Evolutionary conservation across 2,329 filamentous ascomycete genomes (phyloP), one percentile per base, ranked within the genome.

Genomic region (Stagonosporopsis vannaccii): DNA sequence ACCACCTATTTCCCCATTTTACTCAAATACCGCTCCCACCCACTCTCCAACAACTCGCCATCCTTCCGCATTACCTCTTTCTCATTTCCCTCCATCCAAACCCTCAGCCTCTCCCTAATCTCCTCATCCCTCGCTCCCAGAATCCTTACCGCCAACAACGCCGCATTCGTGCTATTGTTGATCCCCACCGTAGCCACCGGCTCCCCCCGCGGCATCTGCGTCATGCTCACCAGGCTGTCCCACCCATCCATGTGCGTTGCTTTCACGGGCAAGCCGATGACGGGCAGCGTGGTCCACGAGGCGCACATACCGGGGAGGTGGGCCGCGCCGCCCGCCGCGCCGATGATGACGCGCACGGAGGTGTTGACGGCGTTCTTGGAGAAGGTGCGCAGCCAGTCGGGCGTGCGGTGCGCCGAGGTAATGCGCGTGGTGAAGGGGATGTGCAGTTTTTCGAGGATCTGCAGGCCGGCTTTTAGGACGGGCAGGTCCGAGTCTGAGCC

Each of bases 401-500:
- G 81, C 0, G 81, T 83, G 47, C 81, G 77, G 69, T 83, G 81
- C 0, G 91, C 91, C 2, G 90, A 93, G 0, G 90, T 93, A 70
- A 95, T 93, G 68, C 86, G 86, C 15, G 87, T 82, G 6, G 88
- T 85, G 77, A 86, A 90, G 0, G 90, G 87, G 11, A 95, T 89
- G n/a, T 80, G 72, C 59, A 94, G 89, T n/a, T 85, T 81, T 51
- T 84, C 79, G 3, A 93, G 82, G 30, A 91, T 82, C 55, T 89
- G 83, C 19, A 92, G 79, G 1, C 85, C 89, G 0, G 84, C 84
- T 58, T 82, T 82, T 35, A 93, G 84, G 15, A 90, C 85, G 2
- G 83, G 84, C 22, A 92, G 82, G 69, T 93, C 90, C 9, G 88
- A 91, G 77, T 92, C 89, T 1, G 90, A 94, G 33, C 91, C 91